A percentile compares a stretch with the other conserved stretches of the same genome.
phyloP scores from a whole-genome alignment of 73 alveolate genomes.

The Paramecium caudatum region DNA sequence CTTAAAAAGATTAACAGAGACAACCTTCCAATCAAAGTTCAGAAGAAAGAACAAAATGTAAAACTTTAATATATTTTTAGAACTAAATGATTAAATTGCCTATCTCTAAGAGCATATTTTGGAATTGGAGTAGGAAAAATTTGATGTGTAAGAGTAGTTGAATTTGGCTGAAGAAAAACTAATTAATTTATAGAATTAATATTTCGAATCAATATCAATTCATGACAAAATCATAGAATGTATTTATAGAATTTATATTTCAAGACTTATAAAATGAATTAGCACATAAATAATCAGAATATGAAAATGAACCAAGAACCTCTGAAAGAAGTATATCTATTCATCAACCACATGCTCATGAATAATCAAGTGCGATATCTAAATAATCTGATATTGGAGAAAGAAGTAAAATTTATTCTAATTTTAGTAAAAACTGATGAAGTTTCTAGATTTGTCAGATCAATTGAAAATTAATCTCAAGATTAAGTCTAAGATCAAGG shows the following conservation, averaged over 20 bases:
- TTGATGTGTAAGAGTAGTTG: not conserved
- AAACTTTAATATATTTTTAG: too few species aligned
- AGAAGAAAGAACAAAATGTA: too few species aligned
- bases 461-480: not conserved
- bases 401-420: not conserved
- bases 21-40: too few species aligned
- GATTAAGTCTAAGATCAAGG: too few species aligned
- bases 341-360: not conserved
- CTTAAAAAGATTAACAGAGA: not conserved
- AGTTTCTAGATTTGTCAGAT: not conserved
- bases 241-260: not conserved
- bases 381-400: not conserved
- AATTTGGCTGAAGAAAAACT: too few species aligned
- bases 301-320: constrained; percentile 34
- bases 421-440: not conserved
- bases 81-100: not conserved
- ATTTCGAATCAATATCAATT: constrained; percentile 15
- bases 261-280: not conserved
- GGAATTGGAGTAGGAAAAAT: not conserved
- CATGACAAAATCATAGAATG: not conserved
- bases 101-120: not conserved
- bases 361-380: not conserved
- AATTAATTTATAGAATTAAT: not conserved
- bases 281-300: not conserved
- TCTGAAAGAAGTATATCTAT: constrained; percentile 5